A percentile compares a stretch with the other conserved stretches of the same genome.
These are phyloP conservation scores for Chrysoporthe deuterocubensis DNA, from an alignment of 2,329 filamentous ascomycete genomes.

Conservation along the genomic window DNA sequence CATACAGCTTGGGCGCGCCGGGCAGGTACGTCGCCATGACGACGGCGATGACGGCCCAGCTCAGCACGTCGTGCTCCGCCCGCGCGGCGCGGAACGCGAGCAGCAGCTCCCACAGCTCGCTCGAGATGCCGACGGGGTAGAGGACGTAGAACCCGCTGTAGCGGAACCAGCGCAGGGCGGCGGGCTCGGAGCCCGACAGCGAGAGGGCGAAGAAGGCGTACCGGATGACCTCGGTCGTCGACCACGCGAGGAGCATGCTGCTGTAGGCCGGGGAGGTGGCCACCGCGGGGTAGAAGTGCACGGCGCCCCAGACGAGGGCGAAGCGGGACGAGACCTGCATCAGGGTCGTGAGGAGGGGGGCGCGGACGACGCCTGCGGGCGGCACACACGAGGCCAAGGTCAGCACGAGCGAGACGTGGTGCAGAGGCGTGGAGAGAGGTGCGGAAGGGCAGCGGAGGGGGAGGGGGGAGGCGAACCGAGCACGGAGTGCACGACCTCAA, in stretches of 20 bases:
- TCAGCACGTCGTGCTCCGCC: constrained; percentile 32
- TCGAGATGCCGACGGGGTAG: constrained; percentile 89
- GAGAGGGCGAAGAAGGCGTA: constrained; percentile 89
- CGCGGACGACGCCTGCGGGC: constrained; percentile 74
- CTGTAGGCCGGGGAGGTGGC: constrained; percentile 65
- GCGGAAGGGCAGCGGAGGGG: neutral
- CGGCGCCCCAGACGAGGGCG: constrained; percentile 86
- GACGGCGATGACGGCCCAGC: constrained; percentile 30
- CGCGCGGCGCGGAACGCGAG: constrained; percentile 65
- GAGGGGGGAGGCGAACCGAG: constrained; percentile 59
- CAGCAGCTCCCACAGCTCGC: constrained; percentile 83
- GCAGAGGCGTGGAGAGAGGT: neutral
- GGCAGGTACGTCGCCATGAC: constrained; percentile 32
- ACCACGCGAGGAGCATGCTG: constrained; percentile 86
- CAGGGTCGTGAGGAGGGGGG: constrained; percentile 80
- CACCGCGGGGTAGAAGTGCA: constrained; percentile 72
- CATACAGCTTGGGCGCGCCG: constrained; percentile 83
- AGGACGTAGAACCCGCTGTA: constrained; percentile 94
- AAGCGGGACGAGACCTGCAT: constrained; percentile 91
- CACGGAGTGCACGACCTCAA: constrained; percentile 84
- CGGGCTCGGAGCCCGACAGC: constrained; percentile 65
- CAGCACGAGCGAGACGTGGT: neutral
- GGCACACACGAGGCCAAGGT: neutral
- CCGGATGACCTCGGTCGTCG: constrained; percentile 86
- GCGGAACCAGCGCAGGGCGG: constrained; percentile 75